Evolutionary conservation across 192 early-diverging fungal genomes (phyloP).

Genomic region (Cladochytrium replicatum): DNA sequence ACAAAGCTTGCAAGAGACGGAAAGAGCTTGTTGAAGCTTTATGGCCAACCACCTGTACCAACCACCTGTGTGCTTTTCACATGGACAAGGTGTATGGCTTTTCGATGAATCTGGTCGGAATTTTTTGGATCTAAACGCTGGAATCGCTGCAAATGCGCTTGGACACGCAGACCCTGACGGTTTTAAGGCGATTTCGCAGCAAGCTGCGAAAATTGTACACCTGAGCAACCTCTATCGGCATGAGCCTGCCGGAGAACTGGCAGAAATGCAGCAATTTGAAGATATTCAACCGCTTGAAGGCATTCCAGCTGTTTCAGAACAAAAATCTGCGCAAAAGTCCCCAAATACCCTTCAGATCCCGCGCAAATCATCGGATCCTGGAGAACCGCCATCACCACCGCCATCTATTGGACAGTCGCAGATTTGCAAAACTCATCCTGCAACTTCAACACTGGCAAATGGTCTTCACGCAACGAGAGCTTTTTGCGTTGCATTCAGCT

Average conservation of each 20-base stretch:
- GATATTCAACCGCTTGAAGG: too few relatives aligned
- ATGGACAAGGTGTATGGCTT: constrained; percentile 72
- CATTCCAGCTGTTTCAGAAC: too few relatives aligned
- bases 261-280: too few relatives aligned
- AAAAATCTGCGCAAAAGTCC: too few relatives aligned
- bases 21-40: constrained; percentile 22
- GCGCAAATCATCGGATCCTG: too few relatives aligned
- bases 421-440: too few relatives aligned
- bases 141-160: constrained; percentile 89
- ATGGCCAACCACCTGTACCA: constrained; percentile 35
- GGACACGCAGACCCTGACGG: constrained; percentile 80
- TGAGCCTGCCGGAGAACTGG: constrained; percentile 71
- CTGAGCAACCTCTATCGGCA: constrained; percentile 89
- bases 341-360: too few relatives aligned
- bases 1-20: constrained; percentile 8
- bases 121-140: constrained; percentile 88
- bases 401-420: too few relatives aligned
- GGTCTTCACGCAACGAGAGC: too few relatives aligned
- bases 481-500: too few relatives aligned
- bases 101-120: constrained; percentile 64
- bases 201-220: constrained; percentile 79
- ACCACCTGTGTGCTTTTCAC: constrained; percentile 46
- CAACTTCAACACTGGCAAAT: too few relatives aligned
- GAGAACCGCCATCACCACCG: too few relatives aligned
- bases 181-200: constrained; percentile 60